These are phyloP conservation scores for Talaromyces albobiverticillius DNA, from an alignment of 2,329 filamentous ascomycete species.

Conservation along the genomic window DNA sequence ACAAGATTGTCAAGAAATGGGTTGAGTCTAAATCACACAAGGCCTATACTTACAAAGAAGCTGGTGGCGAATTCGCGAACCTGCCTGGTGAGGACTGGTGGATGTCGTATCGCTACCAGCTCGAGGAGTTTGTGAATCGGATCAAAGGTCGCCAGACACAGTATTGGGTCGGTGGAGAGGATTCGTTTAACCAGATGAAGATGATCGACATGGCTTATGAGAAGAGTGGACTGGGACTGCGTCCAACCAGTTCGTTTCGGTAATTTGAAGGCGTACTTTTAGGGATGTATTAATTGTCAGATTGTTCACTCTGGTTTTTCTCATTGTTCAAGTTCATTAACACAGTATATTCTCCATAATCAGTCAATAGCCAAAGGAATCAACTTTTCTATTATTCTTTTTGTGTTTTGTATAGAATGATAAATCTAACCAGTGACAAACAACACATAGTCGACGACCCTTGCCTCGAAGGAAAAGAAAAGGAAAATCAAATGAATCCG, in stretches of 20 bases:
- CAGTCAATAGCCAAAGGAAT: too few species aligned
- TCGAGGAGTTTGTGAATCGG: conserved; percentile 51
- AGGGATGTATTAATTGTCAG: too few species aligned
- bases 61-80: neutral
- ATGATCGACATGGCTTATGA: conserved; percentile 46
- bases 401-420: too few species aligned
- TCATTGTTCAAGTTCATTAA: too few species aligned
- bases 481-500: too few species aligned
- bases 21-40: conserved; percentile 2
- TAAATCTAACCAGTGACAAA: too few species aligned
- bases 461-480: too few species aligned
- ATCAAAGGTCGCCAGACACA: conserved; percentile 38
- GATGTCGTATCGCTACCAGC: conserved; percentile 46
- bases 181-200: conserved; percentile 45
- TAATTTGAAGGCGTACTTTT: too few species aligned
- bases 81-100: conserved; percentile 36
- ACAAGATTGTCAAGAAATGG: conserved; percentile 2
- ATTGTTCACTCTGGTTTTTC: too few species aligned
- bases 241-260: conserved; percentile 3
- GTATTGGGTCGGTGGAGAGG: conserved; percentile 42
- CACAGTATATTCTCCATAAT: too few species aligned
- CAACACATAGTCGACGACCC: too few species aligned
- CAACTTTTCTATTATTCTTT: too few species aligned
- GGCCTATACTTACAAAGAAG: conserved; percentile 8
- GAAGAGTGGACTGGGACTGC: conserved; percentile 34